A percentile compares a stretch with the other conserved stretches of the same genome.
Evolutionary conservation across 306 rosid species (phyloP).

Genomic region (Casuarina equisetifolia): DNA sequence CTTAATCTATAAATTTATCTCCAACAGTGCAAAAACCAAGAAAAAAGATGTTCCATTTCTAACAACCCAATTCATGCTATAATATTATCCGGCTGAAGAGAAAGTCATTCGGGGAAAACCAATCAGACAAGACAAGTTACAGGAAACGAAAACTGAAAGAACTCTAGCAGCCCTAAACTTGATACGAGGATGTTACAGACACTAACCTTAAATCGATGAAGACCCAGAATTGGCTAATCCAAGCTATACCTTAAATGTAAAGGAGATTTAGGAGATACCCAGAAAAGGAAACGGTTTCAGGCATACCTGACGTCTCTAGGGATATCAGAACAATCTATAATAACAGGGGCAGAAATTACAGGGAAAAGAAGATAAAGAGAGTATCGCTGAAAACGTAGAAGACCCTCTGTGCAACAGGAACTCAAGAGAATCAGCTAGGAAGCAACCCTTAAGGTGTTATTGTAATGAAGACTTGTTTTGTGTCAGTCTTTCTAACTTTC

Average conservation of each 20-base stretch:
- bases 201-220: slow-evolving; percentile 3
- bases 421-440: slow-evolving; percentile 1
- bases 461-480: background rate
- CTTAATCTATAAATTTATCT: slow-evolving; percentile 8
- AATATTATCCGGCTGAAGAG: background rate
- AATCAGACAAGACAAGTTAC: background rate
- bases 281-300: slow-evolving; percentile 1
- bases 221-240: background rate
- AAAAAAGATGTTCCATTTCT: background rate
- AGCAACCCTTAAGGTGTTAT: background rate
- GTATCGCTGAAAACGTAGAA: background rate
- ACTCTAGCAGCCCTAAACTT: background rate
- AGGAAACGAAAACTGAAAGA: background rate
- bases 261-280: background rate
- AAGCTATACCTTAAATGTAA: background rate
- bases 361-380: background rate
- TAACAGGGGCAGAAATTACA: background rate
- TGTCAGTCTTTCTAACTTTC: background rate
- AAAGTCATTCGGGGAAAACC: slow-evolving; percentile 3
- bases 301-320: background rate
- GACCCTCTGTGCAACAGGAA: slow-evolving; percentile 7
- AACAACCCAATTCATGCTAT: slow-evolving; percentile 15
- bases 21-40: background rate
- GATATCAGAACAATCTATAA: background rate
- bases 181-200: slow-evolving; percentile 4